Evolutionary conservation across 148 eudicot species (phyloP).

Genomic region (Chenopodium suecicum): DNA sequence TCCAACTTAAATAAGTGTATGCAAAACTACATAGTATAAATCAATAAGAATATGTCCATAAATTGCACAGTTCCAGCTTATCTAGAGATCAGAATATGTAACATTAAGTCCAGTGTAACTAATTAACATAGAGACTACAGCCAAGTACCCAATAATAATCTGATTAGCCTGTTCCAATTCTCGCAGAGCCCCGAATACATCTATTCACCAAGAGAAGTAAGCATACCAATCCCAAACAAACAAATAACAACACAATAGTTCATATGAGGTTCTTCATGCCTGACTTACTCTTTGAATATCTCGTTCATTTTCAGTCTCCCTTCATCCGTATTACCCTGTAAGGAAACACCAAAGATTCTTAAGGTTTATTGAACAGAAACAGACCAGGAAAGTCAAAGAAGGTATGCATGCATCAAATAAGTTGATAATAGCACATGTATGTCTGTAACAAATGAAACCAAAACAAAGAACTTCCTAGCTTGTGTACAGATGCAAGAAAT

Average conservation of each 20-base stretch:
- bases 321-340: constrained; percentile 78
- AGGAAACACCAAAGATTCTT: constrained; percentile 9
- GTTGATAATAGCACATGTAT: neutral
- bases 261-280: neutral
- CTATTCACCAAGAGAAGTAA: neutral
- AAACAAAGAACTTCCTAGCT: neutral
- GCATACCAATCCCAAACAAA: neutral
- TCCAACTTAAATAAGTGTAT: neutral
- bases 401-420: too few relatives aligned
- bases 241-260: neutral
- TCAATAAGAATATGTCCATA: neutral
- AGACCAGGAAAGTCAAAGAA: neutral
- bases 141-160: too few relatives aligned
- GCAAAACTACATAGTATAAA: neutral
- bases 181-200: neutral
- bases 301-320: constrained; percentile 62
- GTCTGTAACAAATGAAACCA: neutral
- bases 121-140: too few relatives aligned
- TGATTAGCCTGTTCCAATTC: neutral
- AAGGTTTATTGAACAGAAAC: neutral
- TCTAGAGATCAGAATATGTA: neutral
- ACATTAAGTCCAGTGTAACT: too few relatives aligned
- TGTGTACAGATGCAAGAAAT: neutral
- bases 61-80: neutral
- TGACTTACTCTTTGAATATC: constrained; percentile 77